A percentile compares a stretch with the other conserved stretches of the same genome.
Conservation (phyloP, 352 stramenopile genomes). For the Pythium periplocum region DNA sequence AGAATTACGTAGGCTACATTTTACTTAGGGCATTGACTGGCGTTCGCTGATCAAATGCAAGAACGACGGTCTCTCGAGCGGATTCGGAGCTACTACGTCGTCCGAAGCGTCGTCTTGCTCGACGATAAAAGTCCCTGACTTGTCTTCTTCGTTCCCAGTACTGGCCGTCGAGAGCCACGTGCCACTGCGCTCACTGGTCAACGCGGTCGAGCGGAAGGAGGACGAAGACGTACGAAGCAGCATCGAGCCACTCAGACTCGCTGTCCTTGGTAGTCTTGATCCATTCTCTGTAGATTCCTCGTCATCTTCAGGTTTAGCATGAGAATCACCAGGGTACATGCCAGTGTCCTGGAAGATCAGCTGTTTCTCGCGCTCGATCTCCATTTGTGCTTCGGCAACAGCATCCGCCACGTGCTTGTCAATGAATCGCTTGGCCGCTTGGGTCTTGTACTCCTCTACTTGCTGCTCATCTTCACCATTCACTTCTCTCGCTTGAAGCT, state of each 20-base stretch:
- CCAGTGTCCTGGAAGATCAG: conserved; percentile 61
- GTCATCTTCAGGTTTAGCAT: not conserved
- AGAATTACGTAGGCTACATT: too few relatives aligned
- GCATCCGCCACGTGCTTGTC: conserved; percentile 71
- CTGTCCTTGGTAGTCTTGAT: conserved; percentile 1
- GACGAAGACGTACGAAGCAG: conserved; percentile 3
- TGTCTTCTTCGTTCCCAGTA: not conserved
- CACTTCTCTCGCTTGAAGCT: conserved; percentile 27
- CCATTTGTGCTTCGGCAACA: conserved; percentile 49
- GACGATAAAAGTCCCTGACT: not conserved
- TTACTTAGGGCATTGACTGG: not conserved
- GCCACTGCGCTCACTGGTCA: conserved; percentile 2
- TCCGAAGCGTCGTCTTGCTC: not conserved
- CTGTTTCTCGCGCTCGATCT: conserved; percentile 69
- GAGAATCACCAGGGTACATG: conserved; percentile 33
- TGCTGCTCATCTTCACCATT: conserved; percentile 17
- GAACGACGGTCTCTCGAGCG: conserved; percentile 13
- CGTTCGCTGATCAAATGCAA: conserved; percentile 10
- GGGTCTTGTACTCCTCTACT: conserved; percentile 43
- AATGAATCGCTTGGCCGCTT: conserved; percentile 58
- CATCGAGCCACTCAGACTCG: conserved; percentile 17
- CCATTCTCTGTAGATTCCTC: conserved; percentile 5
- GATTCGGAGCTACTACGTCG: conserved; percentile 10
- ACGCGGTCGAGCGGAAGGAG: not conserved
- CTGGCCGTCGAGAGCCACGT: conserved; percentile 5